Evolutionary conservation across 2,329 filamentous ascomycete species (phyloP), one percentile per base, ranked within the genome.

Genomic region (Fusarium graminum): DNA sequence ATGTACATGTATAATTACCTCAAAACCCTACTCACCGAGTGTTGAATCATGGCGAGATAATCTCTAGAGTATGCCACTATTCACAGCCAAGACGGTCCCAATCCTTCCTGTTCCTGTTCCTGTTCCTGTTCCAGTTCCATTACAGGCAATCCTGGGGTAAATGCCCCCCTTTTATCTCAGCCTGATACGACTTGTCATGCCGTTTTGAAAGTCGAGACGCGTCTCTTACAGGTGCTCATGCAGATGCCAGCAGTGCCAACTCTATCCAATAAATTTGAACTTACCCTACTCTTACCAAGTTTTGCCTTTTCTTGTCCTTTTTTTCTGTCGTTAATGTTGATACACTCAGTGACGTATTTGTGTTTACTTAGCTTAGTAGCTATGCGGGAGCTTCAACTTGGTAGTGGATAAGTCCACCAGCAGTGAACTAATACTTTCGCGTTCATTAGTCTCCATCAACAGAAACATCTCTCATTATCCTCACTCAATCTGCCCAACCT

Each of bases 91-190:
- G 47, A 46, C 51, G 54, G 59, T 62, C 51, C 32, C 34, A 36
- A n/a, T 34, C 22, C 22, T 22, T 22, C 22, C 22, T 6, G 4
- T 22, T 22, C 22, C 22, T 22, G 4, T 22, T 22, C 22, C 22
- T 22, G 22, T 22, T 22, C 22, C 22, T 22, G 22, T 22, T 22
- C 22, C 22, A 22, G 4, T 22, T 22, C 22, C 22, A 22, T 22
- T 34, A 36, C 34, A 36, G 62, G 50, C 51, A 72, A 70, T 68
- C 69, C 69, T 71, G 64, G 69, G 69, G 67, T 65, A 70, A 44
- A 30, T 52, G 51, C 46, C 39, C 63, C 57, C 52, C 57, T 41
- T 55, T 55, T 39, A 22, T 22, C 39, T 30, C 36, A 46, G 39
- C 42, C 65, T 68, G 65, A 67, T 68, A 54, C 60, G 55, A 67